phyloP scores from a whole-genome alignment of 805 yeast genomes.

The Cyberlindnera mrakii region DNA sequence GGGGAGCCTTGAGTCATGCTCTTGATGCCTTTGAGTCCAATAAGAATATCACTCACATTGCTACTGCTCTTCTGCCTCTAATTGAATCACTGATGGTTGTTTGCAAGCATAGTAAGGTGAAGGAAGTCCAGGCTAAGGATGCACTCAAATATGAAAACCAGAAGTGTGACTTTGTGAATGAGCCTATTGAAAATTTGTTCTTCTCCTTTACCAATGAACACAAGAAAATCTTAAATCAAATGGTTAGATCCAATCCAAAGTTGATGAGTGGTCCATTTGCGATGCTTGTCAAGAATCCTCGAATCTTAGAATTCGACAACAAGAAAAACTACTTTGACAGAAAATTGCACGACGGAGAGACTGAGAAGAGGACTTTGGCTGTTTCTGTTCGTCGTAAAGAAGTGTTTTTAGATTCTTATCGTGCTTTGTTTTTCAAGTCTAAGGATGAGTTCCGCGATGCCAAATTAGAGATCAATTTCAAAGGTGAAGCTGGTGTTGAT shows the following conservation, averaged over 20 bases:
- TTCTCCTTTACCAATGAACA: slow-evolving; percentile 86
- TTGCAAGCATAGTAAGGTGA: slow-evolving; percentile 77
- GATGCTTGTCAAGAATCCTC: slow-evolving; percentile 80
- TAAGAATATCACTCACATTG: slow-evolving; percentile 51
- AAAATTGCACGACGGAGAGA: slow-evolving; percentile 49
- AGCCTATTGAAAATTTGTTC: slow-evolving; percentile 73
- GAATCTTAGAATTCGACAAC: slow-evolving; percentile 89
- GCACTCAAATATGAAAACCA: slow-evolving; percentile 54
- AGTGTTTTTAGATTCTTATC: slow-evolving; percentile 86
- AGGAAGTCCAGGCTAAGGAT: slow-evolving; percentile 50
- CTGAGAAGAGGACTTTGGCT: slow-evolving; percentile 41
- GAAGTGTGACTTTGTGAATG: slow-evolving; percentile 60
- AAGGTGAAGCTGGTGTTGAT: slow-evolving; percentile 94
- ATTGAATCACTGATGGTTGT: slow-evolving; percentile 94
- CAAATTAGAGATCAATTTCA: slow-evolving; percentile 74
- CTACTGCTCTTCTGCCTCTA: slow-evolving; percentile 76
- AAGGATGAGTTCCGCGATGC: slow-evolving; percentile 67
- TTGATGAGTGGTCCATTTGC: slow-evolving; percentile 95
- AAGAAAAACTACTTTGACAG: slow-evolving; percentile 81
- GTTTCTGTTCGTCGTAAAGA: slow-evolving; percentile 79
- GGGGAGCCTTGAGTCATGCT: slow-evolving; percentile 81
- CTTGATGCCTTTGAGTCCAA: slow-evolving; percentile 57
- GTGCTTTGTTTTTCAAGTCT: slow-evolving; percentile 73
- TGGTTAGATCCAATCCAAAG: slow-evolving; percentile 88
- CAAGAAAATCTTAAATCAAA: slow-evolving; percentile 78